Conservation (phyloP, 768 basidiomycete genomes). For the Boletus sensibilis region DNA sequence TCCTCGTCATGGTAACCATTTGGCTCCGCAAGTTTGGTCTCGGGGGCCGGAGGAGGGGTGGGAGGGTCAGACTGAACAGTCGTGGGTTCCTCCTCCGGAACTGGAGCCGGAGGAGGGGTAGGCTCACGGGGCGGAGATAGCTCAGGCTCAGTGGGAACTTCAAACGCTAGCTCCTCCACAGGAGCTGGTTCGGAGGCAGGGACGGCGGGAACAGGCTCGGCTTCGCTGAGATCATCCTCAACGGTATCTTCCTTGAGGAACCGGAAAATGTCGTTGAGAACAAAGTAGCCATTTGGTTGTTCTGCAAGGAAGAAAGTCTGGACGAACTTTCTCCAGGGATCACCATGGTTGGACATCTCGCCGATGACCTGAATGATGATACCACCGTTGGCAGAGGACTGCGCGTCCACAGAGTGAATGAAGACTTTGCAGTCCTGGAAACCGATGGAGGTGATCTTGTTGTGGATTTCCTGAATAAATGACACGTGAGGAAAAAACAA, state of each 20-base stretch:
- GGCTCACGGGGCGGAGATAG: slow-evolving; percentile 27
- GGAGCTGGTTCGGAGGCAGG: slow-evolving; percentile 37
- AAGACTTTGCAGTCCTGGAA: slow-evolving; percentile 98
- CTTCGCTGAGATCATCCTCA: slow-evolving; percentile 68
- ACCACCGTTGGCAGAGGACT: slow-evolving; percentile 90
- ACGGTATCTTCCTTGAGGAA: slow-evolving; percentile 95
- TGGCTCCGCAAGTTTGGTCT: slow-evolving; percentile 40
- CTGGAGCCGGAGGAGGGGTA: slow-evolving; percentile 28
- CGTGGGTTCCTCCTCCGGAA: slow-evolving; percentile 40
- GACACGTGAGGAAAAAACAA: slow-evolving; percentile 4
- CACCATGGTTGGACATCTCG: slow-evolving; percentile 93
- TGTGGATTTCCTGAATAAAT: slow-evolving; percentile 82
- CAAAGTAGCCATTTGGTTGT: slow-evolving; percentile 98
- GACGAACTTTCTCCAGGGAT: slow-evolving; percentile 96
- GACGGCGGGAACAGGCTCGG: slow-evolving; percentile 37
- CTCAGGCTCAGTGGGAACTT: slow-evolving; percentile 29
- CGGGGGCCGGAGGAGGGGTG: slow-evolving; percentile 37
- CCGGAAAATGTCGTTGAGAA: slow-evolving; percentile 99
- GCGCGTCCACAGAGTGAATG: slow-evolving; percentile 97
- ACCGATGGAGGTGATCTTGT: slow-evolving; percentile 90
- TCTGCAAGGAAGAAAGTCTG: slow-evolving; percentile 99
- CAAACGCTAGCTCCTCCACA: slow-evolving; percentile 34
- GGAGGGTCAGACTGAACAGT: slow-evolving; percentile 35
- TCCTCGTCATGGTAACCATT: slow-evolving; percentile 42
- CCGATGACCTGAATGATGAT: slow-evolving; percentile 99